Conservation (phyloP, 441 rosid species). For the Gossypium schwendimanii region DNA sequence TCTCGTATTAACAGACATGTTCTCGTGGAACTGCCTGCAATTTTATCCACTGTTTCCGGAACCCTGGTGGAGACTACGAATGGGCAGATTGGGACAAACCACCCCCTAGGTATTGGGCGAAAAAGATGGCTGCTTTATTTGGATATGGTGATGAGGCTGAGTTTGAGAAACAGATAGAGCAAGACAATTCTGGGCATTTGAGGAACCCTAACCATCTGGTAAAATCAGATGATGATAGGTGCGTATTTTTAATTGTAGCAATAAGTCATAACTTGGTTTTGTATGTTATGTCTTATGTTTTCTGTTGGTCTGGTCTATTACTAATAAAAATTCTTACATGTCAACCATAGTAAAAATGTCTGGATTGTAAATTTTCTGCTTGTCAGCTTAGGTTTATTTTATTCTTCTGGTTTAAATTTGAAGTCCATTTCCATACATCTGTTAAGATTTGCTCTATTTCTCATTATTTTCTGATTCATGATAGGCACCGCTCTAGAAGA, state of each 20-base stretch:
- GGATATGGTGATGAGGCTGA: constrained; percentile 52
- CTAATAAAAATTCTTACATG: background rate
- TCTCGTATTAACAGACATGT: constrained; percentile 50
- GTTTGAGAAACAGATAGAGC: constrained; percentile 29
- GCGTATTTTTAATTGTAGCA: background rate
- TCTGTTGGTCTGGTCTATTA: background rate
- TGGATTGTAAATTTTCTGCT: background rate
- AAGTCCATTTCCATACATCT: background rate
- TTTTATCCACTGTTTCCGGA: constrained; percentile 89
- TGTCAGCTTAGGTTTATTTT: constrained; percentile 3
- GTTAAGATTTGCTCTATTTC: background rate
- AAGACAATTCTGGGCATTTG: constrained; percentile 24
- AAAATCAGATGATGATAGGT: constrained; percentile 40
- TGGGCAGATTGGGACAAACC: constrained; percentile 96
- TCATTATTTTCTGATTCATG: constrained; percentile 17
- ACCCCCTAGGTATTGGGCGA: constrained; percentile 83
- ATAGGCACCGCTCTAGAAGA: constrained; percentile 45
- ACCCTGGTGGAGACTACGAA: constrained; percentile 95
- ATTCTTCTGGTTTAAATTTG: background rate
- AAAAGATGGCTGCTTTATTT: constrained; percentile 74
- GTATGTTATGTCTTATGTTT: background rate
- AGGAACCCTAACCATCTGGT: constrained; percentile 29
- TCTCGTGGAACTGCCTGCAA: constrained; percentile 90
- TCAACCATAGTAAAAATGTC: background rate
- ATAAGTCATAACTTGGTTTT: background rate